phyloP scores from a whole-genome alignment of 1,284 basidiomycete genomes.

The Thelephora terrestris region DNA sequence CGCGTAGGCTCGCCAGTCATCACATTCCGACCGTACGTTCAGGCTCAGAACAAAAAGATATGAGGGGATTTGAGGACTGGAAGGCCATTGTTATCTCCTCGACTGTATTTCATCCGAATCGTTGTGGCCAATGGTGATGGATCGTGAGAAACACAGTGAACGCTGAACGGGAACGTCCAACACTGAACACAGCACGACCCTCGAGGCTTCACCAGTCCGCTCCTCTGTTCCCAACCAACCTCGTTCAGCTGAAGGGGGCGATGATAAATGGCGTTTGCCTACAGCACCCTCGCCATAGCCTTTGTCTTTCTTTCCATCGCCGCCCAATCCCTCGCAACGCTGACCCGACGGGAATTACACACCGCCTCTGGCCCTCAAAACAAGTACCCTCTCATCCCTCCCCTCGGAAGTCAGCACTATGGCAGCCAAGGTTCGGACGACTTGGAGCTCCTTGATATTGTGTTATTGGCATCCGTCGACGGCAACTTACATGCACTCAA shows the following conservation, averaged over 20 bases:
- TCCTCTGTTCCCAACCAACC: neutral
- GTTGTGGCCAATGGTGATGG: no score
- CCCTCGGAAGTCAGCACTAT: slow-evolving; percentile 4
- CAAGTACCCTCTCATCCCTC: slow-evolving; percentile 12
- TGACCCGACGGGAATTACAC: neutral
- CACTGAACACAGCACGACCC: no score
- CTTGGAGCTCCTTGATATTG: slow-evolving; percentile 61
- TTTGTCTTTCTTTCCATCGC: neutral
- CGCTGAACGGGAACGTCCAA: no score
- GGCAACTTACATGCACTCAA: slow-evolving; percentile 85
- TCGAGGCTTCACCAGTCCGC: no score
- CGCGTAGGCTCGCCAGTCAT: no score
- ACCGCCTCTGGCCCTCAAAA: neutral
- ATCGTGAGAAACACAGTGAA: no score
- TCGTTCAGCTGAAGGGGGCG: neutral
- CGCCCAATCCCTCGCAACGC: neutral
- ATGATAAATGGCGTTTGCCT: neutral
- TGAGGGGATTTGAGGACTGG: no score
- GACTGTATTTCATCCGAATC: no score
- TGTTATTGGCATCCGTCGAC: slow-evolving; percentile 83
- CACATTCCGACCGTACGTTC: no score
- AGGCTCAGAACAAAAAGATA: no score
- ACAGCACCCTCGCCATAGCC: neutral
- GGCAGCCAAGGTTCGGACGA: slow-evolving; percentile 23
- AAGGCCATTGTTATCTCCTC: no score